These are phyloP conservation scores for Cenchrus fungigraminus DNA, from an alignment of 176 grass and related monocot genomes.

Conservation along the genomic window DNA sequence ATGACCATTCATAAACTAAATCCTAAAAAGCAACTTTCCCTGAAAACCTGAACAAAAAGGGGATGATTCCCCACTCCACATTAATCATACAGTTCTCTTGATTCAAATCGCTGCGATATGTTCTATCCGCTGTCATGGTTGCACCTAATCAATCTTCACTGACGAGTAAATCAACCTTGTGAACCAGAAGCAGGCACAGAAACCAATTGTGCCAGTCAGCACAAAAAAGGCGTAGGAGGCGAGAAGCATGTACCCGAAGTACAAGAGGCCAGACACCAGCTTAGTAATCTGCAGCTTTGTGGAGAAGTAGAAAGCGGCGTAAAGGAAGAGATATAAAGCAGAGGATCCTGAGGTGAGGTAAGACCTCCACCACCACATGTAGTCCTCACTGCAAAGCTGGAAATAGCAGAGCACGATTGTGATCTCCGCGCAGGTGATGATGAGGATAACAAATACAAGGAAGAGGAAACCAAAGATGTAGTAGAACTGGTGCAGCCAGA, in stretches of 20 bases:
- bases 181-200: slow-evolving; percentile 79
- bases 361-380: slow-evolving; percentile 79
- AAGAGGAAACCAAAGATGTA: slow-evolving; percentile 81
- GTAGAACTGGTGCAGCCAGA: slow-evolving; percentile 79
- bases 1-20: slow-evolving; percentile 38
- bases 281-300: slow-evolving; percentile 76
- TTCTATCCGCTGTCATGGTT: slow-evolving; percentile 12
- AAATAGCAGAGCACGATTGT: slow-evolving; percentile 73
- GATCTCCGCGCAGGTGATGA: slow-evolving; percentile 68
- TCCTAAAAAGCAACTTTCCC: slow-evolving; percentile 37
- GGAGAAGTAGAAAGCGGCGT: slow-evolving; percentile 65
- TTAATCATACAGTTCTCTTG: slow-evolving; percentile 51
- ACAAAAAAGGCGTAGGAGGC: slow-evolving; percentile 73
- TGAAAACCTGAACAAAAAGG: slow-evolving; percentile 33
- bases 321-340: slow-evolving; percentile 59
- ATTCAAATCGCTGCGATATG: slow-evolving; percentile 17
- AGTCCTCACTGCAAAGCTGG: slow-evolving; percentile 76
- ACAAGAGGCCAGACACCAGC: slow-evolving; percentile 67
- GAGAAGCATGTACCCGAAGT: slow-evolving; percentile 74
- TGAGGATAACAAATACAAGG: slow-evolving; percentile 70
- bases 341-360: slow-evolving; percentile 73
- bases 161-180: slow-evolving; percentile 71
- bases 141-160: slow-evolving; percentile 65
- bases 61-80: slow-evolving; percentile 43
- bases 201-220: slow-evolving; percentile 64